Conservation (phyloP, 2,329 filamentous ascomycete species). For the Aspergillus flavus region DNA sequence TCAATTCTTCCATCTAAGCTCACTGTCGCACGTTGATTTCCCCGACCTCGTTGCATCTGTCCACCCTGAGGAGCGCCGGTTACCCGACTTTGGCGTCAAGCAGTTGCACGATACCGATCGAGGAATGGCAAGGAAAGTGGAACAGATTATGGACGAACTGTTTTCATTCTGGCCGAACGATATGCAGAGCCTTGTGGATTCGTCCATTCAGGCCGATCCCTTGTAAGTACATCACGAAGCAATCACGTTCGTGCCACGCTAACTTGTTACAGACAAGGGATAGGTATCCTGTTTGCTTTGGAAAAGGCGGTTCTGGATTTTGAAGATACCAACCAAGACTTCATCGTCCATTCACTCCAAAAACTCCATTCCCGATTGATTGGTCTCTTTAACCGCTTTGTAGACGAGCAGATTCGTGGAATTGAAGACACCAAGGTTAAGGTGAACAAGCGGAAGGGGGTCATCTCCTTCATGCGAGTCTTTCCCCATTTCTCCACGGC, state of each 20-base stretch:
- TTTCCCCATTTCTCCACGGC: slow-evolving; percentile 85
- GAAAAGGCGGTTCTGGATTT: slow-evolving; percentile 78
- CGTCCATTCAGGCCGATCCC: slow-evolving; percentile 78
- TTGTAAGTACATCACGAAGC: slow-evolving; percentile 60
- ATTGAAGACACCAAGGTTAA: slow-evolving; percentile 99
- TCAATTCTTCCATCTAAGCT: slow-evolving; percentile 96
- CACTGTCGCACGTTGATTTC: slow-evolving; percentile 79
- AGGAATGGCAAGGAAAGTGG: slow-evolving; percentile 78
- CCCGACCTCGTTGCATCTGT: slow-evolving; percentile 72
- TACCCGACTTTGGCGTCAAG: slow-evolving; percentile 71
- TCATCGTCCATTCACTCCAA: slow-evolving; percentile 75
- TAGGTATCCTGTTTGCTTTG: slow-evolving; percentile 79
- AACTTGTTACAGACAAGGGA: slow-evolving; percentile 68
- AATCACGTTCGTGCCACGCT: slow-evolving; percentile 24
- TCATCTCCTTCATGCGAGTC: slow-evolving; percentile 91
- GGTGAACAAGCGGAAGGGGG: slow-evolving; percentile 96
- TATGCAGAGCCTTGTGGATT: slow-evolving; percentile 77
- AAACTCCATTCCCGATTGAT: slow-evolving; percentile 76
- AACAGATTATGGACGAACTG: slow-evolving; percentile 85
- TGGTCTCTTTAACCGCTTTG: slow-evolving; percentile 79
- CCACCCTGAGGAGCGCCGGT: slow-evolving; percentile 67
- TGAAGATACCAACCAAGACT: slow-evolving; percentile 91
- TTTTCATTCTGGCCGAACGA: slow-evolving; percentile 81
- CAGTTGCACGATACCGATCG: slow-evolving; percentile 87
- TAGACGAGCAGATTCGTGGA: slow-evolving; percentile 91